These are phyloP conservation scores for Lonicera japonica DNA, from an alignment of 129 eudicot genomes.

Conservation along the genomic window DNA sequence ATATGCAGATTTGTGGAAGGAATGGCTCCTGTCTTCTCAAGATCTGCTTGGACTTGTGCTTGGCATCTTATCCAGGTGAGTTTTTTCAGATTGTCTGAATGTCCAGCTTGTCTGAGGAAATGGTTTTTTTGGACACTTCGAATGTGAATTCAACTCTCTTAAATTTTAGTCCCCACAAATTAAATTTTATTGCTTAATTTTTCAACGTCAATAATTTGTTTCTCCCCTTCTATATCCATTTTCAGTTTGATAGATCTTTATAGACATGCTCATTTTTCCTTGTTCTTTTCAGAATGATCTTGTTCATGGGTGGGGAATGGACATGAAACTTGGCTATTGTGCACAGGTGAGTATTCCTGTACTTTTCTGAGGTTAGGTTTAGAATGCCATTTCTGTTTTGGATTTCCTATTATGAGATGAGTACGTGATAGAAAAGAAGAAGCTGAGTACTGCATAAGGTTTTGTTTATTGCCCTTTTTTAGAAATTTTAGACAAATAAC, in stretches of 20 bases:
- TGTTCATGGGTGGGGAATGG: conserved; percentile 99
- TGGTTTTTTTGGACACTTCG: too few relatives aligned
- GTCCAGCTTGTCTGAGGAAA: too few relatives aligned
- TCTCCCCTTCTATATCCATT: not conserved
- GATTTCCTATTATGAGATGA: not conserved
- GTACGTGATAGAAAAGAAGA: not conserved
- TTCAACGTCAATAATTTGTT: too few relatives aligned
- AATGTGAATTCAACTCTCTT: too few relatives aligned
- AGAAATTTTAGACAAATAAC: too few relatives aligned
- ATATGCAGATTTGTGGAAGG: conserved; percentile 89
- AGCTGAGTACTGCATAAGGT: not conserved
- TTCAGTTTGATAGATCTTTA: not conserved
- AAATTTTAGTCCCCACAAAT: too few relatives aligned
- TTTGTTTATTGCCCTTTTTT: not conserved
- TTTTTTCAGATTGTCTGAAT: not conserved
- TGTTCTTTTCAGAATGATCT: conserved; percentile 69
- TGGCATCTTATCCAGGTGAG: conserved; percentile 96
- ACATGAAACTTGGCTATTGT: conserved; percentile 93
- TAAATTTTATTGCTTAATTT: too few relatives aligned
- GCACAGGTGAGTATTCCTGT: conserved; percentile 57
- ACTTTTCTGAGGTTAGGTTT: not conserved
- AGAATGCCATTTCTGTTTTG: not conserved
- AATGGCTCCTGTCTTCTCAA: conserved; percentile 98
- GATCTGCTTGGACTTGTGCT: conserved; percentile 92
- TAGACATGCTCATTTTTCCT: conserved; percentile 7